Evolutionary conservation across 2,329 filamentous ascomycete species (phyloP).

Genomic region (Colletotrichum liaoningense): DNA sequence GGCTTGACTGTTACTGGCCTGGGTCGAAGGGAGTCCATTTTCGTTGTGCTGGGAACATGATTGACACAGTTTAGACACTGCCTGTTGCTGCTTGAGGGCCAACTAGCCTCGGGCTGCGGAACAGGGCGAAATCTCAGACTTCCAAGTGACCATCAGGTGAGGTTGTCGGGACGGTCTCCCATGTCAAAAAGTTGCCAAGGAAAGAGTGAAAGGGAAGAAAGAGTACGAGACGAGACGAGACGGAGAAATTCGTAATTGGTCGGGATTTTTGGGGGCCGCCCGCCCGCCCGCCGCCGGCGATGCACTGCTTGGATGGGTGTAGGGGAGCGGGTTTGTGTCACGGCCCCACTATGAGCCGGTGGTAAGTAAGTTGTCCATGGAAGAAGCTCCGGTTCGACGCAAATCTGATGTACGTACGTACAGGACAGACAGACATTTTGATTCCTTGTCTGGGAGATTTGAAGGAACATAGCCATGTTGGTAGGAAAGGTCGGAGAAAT

Average conservation of each 20-base stretch:
- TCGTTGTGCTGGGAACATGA: neutral
- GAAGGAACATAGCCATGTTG: too few species aligned
- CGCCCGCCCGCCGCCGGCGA: neutral
- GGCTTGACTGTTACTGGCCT: conserved; percentile 6
- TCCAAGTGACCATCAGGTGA: neutral
- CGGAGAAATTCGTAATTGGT: conserved; percentile 34
- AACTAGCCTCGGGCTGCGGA: too few species aligned
- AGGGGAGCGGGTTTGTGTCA: neutral
- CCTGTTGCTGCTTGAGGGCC: too few species aligned
- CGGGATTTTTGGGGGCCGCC: neutral
- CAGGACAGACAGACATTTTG: neutral
- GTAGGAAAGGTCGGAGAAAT: neutral
- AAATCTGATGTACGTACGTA: neutral
- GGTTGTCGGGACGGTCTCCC: neutral
- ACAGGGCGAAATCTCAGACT: neutral
- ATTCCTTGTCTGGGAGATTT: neutral
- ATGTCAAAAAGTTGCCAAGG: neutral
- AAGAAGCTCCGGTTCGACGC: neutral
- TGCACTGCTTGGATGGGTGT: neutral
- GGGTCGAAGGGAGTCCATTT: neutral
- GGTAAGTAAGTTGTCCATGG: neutral
- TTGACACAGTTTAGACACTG: too few species aligned
- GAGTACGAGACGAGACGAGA: conserved; percentile 21
- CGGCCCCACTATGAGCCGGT: conserved; percentile 5
- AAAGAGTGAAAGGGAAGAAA: neutral